phyloP scores from a whole-genome alignment of 176 grass and related monocot species.

The Puccinellia tenuiflora region DNA sequence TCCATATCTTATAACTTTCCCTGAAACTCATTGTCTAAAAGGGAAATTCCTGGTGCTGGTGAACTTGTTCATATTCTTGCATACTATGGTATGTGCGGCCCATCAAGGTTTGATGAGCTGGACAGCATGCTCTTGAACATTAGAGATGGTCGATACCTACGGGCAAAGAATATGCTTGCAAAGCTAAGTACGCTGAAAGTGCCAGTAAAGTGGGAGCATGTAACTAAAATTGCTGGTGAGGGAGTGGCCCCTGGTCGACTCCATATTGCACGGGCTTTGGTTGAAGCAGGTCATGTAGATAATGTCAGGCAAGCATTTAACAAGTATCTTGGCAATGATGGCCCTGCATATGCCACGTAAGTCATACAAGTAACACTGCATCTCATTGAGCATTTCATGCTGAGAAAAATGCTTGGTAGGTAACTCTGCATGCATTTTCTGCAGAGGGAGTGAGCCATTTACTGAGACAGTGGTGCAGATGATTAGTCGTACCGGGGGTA shows the following conservation, averaged over 20 bases:
- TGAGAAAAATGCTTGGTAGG: slow-evolving; percentile 10
- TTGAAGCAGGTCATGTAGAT: slow-evolving; percentile 75
- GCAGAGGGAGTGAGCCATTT: slow-evolving; percentile 78
- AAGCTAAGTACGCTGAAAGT: slow-evolving; percentile 73
- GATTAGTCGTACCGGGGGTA: slow-evolving; percentile 74
- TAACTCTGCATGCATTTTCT: slow-evolving; percentile 16
- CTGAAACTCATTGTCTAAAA: slow-evolving; percentile 33
- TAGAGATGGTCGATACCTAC: slow-evolving; percentile 66
- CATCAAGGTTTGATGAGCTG: slow-evolving; percentile 59
- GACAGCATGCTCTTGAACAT: slow-evolving; percentile 72
- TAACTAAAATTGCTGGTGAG: slow-evolving; percentile 81
- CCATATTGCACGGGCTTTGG: slow-evolving; percentile 84
- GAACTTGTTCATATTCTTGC: slow-evolving; percentile 92
- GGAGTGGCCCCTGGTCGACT: slow-evolving; percentile 83
- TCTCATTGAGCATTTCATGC: background rate
- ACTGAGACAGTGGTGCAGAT: slow-evolving; percentile 72
- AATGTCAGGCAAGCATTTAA: slow-evolving; percentile 88
- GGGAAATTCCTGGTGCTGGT: slow-evolving; percentile 50
- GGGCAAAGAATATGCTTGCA: slow-evolving; percentile 77
- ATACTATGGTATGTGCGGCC: slow-evolving; percentile 91
- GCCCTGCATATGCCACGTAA: slow-evolving; percentile 88
- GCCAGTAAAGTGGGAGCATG: slow-evolving; percentile 65
- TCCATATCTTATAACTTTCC: background rate
- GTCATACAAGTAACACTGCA: background rate
- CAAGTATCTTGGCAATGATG: slow-evolving; percentile 77